These are phyloP conservation scores for Umbelopsis isabellina DNA, from an alignment of 192 early-diverging fungal species.

Conservation along the genomic window DNA sequence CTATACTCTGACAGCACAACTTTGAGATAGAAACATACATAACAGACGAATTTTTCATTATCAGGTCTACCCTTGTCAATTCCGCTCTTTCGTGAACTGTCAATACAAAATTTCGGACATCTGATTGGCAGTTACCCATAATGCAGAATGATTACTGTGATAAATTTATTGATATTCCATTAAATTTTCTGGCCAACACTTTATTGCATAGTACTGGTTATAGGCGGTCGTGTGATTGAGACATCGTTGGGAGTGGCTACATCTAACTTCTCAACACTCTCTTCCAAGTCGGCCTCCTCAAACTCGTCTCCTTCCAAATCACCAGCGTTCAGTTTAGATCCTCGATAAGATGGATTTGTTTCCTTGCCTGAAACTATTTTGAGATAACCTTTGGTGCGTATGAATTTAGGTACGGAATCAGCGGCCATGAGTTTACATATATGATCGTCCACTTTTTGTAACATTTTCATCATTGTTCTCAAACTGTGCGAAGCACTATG, in stretches of 20 bases:
- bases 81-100: no score
- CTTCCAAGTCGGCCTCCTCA: not conserved
- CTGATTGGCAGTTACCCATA: no score
- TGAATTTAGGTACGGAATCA: conserved; percentile 78
- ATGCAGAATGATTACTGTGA: no score
- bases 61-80: no score
- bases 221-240: not conserved
- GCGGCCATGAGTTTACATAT: conserved; percentile 75
- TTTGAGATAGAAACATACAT: no score
- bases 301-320: not conserved
- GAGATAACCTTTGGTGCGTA: conserved; percentile 21
- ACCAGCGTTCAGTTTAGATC: not conserved
- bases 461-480: conserved; percentile 47
- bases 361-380: not conserved
- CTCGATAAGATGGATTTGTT: no score
- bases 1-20: no score
- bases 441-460: conserved; percentile 66
- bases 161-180: no score
- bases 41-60: no score
- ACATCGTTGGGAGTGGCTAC: not conserved
- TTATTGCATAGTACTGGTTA: not conserved
- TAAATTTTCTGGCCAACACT: no score
- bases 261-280: not conserved
- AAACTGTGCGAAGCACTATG: conserved; percentile 34
- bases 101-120: no score